Percentiles rank a stretch among this genome's conserved stretches.
Conservation (phyloP, 495 filamentous ascomycete species). For the Aspergillus coremiiformis region DNA sequence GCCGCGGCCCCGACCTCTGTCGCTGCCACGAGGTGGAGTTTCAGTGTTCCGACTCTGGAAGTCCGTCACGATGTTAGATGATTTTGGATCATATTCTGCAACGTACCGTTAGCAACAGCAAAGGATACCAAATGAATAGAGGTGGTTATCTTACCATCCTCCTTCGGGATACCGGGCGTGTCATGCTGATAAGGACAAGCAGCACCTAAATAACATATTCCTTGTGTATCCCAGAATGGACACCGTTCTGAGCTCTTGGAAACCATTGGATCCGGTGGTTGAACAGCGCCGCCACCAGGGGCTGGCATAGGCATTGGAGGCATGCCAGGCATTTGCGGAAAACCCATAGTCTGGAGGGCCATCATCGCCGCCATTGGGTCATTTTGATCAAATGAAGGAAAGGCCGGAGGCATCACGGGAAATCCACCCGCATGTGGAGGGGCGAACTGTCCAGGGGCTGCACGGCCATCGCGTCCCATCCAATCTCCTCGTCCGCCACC, state of each 20-base stretch:
- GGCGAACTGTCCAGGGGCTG: conserved; percentile 24
- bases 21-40: conserved; percentile 27
- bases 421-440: conserved; percentile 32
- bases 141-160: conserved; percentile 36
- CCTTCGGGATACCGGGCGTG: conserved; percentile 44
- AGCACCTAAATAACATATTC: conserved; percentile 71
- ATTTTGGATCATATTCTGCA: conserved; percentile 79
- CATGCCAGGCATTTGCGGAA: conserved; percentile 51
- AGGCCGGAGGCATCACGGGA: conserved; percentile 42
- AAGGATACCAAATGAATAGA: not conserved
- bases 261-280: conserved; percentile 27
- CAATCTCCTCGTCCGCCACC: conserved; percentile 48
- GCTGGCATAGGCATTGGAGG: conserved; percentile 40
- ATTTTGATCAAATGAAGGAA: conserved; percentile 53
- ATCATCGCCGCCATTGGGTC: conserved; percentile 64
- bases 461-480: conserved; percentile 28
- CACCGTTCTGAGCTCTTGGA: conserved; percentile 53
- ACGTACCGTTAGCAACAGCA: conserved; percentile 15
- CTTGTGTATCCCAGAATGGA: conserved; percentile 81
- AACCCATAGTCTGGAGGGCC: conserved; percentile 61
- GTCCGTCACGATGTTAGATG: conserved; percentile 45
- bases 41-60: conserved; percentile 17
- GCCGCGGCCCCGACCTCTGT: conserved; percentile 40
- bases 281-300: conserved; percentile 15
- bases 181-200: conserved; percentile 81